phyloP scores from a whole-genome alignment of 2,329 filamentous ascomycete species.

The Aspergillus neotritici region DNA sequence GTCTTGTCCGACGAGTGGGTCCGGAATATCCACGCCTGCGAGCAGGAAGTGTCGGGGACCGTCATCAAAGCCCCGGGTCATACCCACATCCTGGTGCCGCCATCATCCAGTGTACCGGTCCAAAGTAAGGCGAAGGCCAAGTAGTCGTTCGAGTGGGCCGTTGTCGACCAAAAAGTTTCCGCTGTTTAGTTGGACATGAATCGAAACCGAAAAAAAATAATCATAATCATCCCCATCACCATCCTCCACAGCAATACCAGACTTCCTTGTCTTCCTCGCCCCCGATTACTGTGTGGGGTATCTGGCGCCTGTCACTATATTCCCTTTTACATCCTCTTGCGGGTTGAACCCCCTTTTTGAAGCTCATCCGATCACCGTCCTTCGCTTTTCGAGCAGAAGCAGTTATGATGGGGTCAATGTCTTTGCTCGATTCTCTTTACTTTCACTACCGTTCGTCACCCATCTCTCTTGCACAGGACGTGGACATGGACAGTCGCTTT shows the following conservation, averaged over 20 bases:
- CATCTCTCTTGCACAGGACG: not conserved
- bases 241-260: too few species aligned
- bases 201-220: too few species aligned
- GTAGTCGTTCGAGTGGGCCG: slow-evolving; percentile 12
- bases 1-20: slow-evolving; percentile 88
- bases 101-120: slow-evolving; percentile 31
- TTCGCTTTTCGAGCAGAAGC: too few species aligned
- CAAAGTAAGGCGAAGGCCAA: slow-evolving; percentile 35
- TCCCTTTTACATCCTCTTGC: too few species aligned
- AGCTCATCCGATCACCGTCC: too few species aligned
- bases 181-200: not conserved
- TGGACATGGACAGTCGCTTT: not conserved
- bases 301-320: too few species aligned
- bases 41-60: slow-evolving; percentile 66
- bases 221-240: too few species aligned
- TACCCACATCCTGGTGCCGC: slow-evolving; percentile 75
- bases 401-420: too few species aligned
- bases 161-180: not conserved
- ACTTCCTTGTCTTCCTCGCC: too few species aligned
- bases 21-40: slow-evolving; percentile 74
- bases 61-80: slow-evolving; percentile 72
- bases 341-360: too few species aligned
- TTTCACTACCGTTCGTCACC: not conserved
- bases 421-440: not conserved
- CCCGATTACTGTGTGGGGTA: too few species aligned